Base-by-base conservation (phyloP, 1,139 yeast genomes). In the Blastobotrys illinoisensis region DNA sequence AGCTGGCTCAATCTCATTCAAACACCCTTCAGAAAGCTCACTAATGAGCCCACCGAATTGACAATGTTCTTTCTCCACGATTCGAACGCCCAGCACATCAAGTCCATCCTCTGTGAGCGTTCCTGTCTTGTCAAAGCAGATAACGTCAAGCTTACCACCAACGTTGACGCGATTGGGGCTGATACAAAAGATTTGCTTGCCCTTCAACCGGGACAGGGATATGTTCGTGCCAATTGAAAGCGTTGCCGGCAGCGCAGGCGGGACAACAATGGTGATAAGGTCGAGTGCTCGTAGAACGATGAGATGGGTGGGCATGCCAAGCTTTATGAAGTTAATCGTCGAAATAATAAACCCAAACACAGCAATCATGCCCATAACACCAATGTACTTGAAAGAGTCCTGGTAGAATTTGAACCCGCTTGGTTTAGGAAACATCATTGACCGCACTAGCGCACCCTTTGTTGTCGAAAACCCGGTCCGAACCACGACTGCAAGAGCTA, bases 171-270 rank as follows among this genome's bases (percentile, higher is more conserved):
- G 78, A 0, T 93, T 87, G 1, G 99, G 99, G 1, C 97, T 83
- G 56, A 90, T 93, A 69, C 99, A 95, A 64, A 83, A 93, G 5
- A 95, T 86, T 49, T 81, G 75, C 58, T 79, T 79, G 56, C 78
- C 74, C 58, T 88, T 83, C 59, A 95, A 75, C 59, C 99, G 77
- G 36, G 82, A 78, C 44, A 95, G 73, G 0, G 99, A 96, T 74
- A 95, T 90, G 58, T 93, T 89, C 0, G 97, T 90, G 32, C 99
- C 99, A 59, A 95, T 93, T 0, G 99, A 90, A 58, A 93, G 75
- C 0, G 99, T 95, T 0, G 99, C 99, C 0, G 99, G 99, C 52
- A 93, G 77, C 0, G 99, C 99, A 0, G 99, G 99, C 1, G 99
- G 99, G 1, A 93, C 97, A 11, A 95, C 99, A 67, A 93, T 90